Evolutionary conservation across 805 yeast genomes (phyloP), one percentile per base, ranked within the genome.

Genomic region (Yamadazyma paraphyllophila): DNA sequence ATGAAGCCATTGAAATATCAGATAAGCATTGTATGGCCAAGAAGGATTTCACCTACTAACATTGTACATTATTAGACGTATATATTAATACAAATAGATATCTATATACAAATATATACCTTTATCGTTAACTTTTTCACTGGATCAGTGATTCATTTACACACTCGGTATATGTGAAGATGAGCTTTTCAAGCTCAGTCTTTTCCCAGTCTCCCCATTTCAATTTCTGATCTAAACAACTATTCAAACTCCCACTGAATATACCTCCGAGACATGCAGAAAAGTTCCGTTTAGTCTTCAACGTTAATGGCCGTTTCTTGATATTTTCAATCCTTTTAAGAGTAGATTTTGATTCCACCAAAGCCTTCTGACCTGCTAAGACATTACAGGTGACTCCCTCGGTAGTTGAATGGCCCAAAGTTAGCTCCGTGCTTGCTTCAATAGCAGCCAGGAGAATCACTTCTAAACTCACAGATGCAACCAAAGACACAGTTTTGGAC

Each of bases 1-100:
- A 94, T 60, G 96, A 91, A 64, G 97, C 97, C 5, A 78, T 89
- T 36, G 90, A 85, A 59, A 81, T 94, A n/a, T 80, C 80, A 37
- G 99, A 94, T 67, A 85, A 87, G 7, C 85, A 70, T 64, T 94
- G 99, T 73, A 46, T 39, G 12, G 68, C 68, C 6, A 52, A 46
- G 32, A 57, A 50, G 40, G 49, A 51, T 13, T 35, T 44, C 14
- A 13, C 26, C 30, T 45, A 33, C 34, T 16, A 41, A 16, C 24
- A 20, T 20, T 40, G 30, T 26, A 38, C 12, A 40, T 26, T 39
- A 33, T 39, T 40, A 32, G 29, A 32, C 12, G 11, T 10, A 32
- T 25, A 20, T 36, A 20, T 13, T 12, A 41, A 17, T 20, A 20
- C 24, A 20, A 20, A 4, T 20, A 20, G 24, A 20, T 20, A 20